Evolutionary conservation across 345 rosid species (phyloP).

Genomic region (Eucalyptus microcorys): DNA sequence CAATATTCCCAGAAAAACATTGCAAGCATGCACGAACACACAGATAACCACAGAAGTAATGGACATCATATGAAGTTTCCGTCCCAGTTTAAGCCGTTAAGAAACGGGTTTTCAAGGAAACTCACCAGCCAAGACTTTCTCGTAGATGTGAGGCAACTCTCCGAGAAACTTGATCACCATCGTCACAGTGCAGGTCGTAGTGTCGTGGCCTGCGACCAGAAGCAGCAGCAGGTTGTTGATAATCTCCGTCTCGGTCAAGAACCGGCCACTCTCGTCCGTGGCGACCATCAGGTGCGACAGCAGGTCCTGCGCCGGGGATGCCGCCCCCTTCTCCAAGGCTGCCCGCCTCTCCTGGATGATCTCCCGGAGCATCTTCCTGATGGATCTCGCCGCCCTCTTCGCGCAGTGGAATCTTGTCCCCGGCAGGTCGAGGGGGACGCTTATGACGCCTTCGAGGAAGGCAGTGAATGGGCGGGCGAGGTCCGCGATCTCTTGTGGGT

Average conservation of each 20-base stretch:
- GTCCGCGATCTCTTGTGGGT: neutral
- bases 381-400: neutral
- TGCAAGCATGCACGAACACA: neutral
- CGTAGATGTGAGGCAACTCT: constrained; percentile 1
- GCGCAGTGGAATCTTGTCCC: neutral
- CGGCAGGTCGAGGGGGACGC: neutral
- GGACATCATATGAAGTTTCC: neutral
- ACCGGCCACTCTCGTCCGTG: neutral
- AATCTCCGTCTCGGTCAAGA: constrained; percentile 4
- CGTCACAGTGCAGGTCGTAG: neutral
- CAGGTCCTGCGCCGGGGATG: neutral
- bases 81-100: neutral
- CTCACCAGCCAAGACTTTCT: neutral
- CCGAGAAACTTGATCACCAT: constrained; percentile 1
- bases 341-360: neutral
- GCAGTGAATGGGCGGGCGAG: neutral
- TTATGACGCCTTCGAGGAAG: neutral
- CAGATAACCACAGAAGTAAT: neutral
- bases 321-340: neutral
- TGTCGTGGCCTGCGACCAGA: constrained; percentile 2
- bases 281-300: constrained; percentile 2
- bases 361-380: neutral
- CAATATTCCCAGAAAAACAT: neutral
- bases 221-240: neutral
- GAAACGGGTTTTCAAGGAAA: neutral